Evolutionary conservation across 164 flowering plant genomes (phyloP).

Genomic region (Magnolia changhungtana): DNA sequence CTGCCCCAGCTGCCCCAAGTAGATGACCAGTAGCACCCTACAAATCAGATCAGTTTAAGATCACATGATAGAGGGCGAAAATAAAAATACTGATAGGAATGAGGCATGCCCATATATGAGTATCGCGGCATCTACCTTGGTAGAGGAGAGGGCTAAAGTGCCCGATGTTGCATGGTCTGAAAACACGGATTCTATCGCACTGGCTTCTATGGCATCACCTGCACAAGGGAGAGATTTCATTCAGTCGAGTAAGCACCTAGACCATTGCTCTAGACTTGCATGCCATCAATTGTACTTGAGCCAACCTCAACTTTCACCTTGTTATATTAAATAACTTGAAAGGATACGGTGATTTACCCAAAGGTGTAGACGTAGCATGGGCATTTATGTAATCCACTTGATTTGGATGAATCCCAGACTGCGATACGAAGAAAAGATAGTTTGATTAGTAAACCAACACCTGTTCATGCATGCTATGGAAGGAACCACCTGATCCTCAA

Average conservation of each 20-base stretch:
- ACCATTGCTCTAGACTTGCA: not conserved
- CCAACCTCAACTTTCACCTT: not conserved
- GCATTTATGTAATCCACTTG: conserved; percentile 92
- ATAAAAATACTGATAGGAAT: not conserved
- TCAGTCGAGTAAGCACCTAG: not conserved
- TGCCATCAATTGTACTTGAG: not conserved
- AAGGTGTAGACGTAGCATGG: conserved; percentile 94
- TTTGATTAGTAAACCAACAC: conserved; percentile 3
- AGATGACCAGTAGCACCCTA: conserved; percentile 99
- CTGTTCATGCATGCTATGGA: not conserved
- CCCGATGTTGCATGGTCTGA: conserved; percentile 69
- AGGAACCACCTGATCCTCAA: not conserved
- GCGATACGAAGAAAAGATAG: conserved; percentile 22
- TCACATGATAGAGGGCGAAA: not conserved
- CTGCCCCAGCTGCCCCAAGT: conserved; percentile 98
- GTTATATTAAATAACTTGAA: not conserved
- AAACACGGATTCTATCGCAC: conserved; percentile 73
- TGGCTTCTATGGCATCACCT: conserved; percentile 91
- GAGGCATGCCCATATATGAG: not conserved
- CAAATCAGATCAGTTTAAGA: not conserved
- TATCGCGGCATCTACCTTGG: conserved; percentile 55
- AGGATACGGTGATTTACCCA: conserved; percentile 40
- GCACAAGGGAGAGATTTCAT: conserved; percentile 11
- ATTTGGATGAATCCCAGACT: conserved; percentile 74
- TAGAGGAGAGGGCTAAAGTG: conserved; percentile 83